Evolutionary conservation across 108 stramenopile genomes (phyloP), one percentile per base, ranked within the genome.

Genomic region (Nitzschia sp.): DNA sequence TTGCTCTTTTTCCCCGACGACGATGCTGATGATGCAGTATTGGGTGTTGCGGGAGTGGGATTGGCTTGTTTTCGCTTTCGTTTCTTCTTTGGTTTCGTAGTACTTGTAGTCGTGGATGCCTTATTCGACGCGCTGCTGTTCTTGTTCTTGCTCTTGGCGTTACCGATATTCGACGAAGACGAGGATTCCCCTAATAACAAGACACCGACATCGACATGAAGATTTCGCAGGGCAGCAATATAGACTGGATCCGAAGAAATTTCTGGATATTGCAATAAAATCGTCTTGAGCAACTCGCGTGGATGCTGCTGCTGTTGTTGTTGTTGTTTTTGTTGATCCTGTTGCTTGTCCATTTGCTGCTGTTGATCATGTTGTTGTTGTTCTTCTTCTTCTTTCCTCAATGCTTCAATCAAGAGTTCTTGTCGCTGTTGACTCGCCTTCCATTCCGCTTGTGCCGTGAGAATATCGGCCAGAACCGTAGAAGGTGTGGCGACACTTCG

Each of bases 221-320:
- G 45, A 46, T 75, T 71, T 29, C 74, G 63, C 31, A 80, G 58
- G 21, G 79, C 79, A 22, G 74, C 66, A 36, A 80, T 53, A 54
- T 80, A 80, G 35, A 80, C 73, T 13, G 79, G 79, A 58, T 80
- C 79, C 21, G 58, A 48, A 22, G 56, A 55, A 31, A 72, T 65
- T 36, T 80, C 73, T 36, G 79, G 79, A 70, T 47, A 69, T 38
- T 70, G 48, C 62, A 60, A 28, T n/a, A 70, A 29, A 21, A 76
- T 59, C 22, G 41, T 56, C 34, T 75, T 68, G 17, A 75, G n/a
- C 1, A 32, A 19, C 22, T 54, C 34, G 35, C 66, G 1, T 6
- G 66, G 47, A 66, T n/a, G 55, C 5, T 5, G 22, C 5, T 8
- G 50, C 5, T 8, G 22, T n/a, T 8, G n/a, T n/a, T n/a, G n/a